These are phyloP conservation scores for Chlamydomonas asymmetrica DNA, from an alignment of 139 green algal species.

Conservation along the genomic window DNA sequence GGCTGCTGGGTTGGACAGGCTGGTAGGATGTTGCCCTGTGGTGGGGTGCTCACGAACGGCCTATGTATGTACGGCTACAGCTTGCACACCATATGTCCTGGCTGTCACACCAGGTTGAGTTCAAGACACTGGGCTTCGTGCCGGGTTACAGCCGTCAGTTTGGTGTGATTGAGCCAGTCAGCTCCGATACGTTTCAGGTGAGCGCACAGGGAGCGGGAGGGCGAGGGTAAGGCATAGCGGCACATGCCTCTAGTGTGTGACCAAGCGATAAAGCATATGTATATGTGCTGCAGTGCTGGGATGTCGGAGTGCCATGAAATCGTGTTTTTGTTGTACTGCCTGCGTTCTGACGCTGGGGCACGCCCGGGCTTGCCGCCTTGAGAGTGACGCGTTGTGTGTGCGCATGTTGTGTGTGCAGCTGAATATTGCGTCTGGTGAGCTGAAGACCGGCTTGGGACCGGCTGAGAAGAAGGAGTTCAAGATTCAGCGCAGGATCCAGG, in stretches of 20 bases:
- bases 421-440: slow-evolving; percentile 34
- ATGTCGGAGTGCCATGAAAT: background rate
- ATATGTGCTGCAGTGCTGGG: no score
- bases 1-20: no score
- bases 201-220: no score
- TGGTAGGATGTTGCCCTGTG: no score
- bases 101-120: background rate
- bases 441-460: slow-evolving; percentile 20
- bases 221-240: no score
- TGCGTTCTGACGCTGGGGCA: no score
- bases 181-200: slow-evolving; percentile 38
- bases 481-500: slow-evolving; percentile 43
- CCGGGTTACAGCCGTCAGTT: slow-evolving; percentile 35
- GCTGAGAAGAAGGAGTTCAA: slow-evolving; percentile 33
- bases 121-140: slow-evolving; percentile 51
- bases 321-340: background rate
- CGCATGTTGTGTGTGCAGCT: slow-evolving; percentile 30
- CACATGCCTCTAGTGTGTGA: no score
- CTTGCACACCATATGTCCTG: background rate
- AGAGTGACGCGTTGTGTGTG: background rate
- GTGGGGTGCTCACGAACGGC: no score
- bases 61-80: background rate
- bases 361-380: background rate
- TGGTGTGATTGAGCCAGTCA: slow-evolving; percentile 25
- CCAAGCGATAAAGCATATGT: no score